Conservation (phyloP, 75 land plant species). For the Pinus albicaulis region DNA sequence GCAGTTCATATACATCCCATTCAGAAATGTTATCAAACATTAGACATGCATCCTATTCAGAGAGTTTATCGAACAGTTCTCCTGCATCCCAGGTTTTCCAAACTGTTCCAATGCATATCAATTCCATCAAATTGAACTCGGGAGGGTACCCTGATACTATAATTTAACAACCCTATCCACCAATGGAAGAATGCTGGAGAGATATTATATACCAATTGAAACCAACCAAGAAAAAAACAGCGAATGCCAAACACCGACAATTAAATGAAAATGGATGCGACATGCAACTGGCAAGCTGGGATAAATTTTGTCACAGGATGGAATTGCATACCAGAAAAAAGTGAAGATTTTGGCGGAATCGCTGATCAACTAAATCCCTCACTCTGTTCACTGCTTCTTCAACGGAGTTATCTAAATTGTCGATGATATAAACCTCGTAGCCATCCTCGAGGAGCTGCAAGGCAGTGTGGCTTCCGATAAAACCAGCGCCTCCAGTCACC, state of each 20-base stretch:
- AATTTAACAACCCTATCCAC: neutral
- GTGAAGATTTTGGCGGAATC: constrained; percentile 38
- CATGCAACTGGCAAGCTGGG: neutral
- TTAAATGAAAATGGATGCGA: neutral
- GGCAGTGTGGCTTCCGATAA: constrained; percentile 79
- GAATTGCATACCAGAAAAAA: constrained; percentile 46
- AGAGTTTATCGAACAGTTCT: too few relatives aligned
- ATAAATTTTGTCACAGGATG: neutral
- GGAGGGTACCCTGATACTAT: too few relatives aligned
- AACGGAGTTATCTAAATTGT: constrained; percentile 68
- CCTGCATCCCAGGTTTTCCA: too few relatives aligned
- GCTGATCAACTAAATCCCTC: constrained; percentile 49
- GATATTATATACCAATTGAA: neutral
- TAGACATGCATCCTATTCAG: too few relatives aligned
- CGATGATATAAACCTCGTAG: constrained; percentile 63
- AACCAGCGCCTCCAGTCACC: constrained; percentile 94
- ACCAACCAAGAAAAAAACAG: constrained; percentile 3
- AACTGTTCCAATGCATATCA: too few relatives aligned
- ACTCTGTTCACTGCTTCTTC: constrained; percentile 68
- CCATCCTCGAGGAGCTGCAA: constrained; percentile 75
- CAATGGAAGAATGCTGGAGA: neutral
- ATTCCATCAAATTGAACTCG: too few relatives aligned
- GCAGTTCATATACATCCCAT: too few relatives aligned
- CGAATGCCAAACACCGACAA: neutral
- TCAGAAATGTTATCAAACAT: too few relatives aligned